Evolutionary conservation across 78 protist genomes (phyloP).

Genomic region (Dictyostelium capitatum): DNA sequence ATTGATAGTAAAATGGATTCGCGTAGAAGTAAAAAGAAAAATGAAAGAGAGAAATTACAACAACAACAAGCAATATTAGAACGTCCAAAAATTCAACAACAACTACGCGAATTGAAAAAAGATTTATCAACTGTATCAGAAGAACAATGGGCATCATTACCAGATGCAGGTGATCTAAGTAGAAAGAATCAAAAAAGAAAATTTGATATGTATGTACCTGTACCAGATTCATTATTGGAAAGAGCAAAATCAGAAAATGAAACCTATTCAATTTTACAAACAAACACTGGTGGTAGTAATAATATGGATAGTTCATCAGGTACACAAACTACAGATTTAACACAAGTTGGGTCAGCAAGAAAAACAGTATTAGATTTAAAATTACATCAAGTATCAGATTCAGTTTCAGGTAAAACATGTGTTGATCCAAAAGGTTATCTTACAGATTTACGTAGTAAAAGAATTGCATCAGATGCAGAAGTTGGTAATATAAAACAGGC

Average conservation of each 20-base stretch:
- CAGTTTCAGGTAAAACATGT: slow-evolving; percentile 95
- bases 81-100: slow-evolving; percentile 90
- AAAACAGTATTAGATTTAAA: slow-evolving; percentile 79
- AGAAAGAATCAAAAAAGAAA: slow-evolving; percentile 20
- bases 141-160: slow-evolving; percentile 85
- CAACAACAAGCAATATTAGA: slow-evolving; percentile 29
- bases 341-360: slow-evolving; percentile 91
- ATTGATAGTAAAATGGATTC: slow-evolving; percentile 87
- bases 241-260: slow-evolving; percentile 76
- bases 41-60: not conserved
- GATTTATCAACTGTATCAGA: slow-evolving; percentile 63
- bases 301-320: slow-evolving; percentile 17
- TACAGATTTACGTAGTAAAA: slow-evolving; percentile 84
- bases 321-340: slow-evolving; percentile 86
- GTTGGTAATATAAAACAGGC: slow-evolving; percentile 94
- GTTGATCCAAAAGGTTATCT: slow-evolving; percentile 97
- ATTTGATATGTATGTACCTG: slow-evolving; percentile 69
- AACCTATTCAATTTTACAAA: slow-evolving; percentile 17
- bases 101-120: slow-evolving; percentile 91
- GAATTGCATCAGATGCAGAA: slow-evolving; percentile 62
- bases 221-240: slow-evolving; percentile 82
- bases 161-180: slow-evolving; percentile 75
- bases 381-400: slow-evolving; percentile 87
- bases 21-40: slow-evolving; percentile 78
- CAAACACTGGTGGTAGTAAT: not conserved